A percentile compares a stretch with the other conserved stretches of the same genome.
Conservation (phyloP, 2,329 filamentous ascomycete genomes). For the Westerdykella aurantiaca region DNA sequence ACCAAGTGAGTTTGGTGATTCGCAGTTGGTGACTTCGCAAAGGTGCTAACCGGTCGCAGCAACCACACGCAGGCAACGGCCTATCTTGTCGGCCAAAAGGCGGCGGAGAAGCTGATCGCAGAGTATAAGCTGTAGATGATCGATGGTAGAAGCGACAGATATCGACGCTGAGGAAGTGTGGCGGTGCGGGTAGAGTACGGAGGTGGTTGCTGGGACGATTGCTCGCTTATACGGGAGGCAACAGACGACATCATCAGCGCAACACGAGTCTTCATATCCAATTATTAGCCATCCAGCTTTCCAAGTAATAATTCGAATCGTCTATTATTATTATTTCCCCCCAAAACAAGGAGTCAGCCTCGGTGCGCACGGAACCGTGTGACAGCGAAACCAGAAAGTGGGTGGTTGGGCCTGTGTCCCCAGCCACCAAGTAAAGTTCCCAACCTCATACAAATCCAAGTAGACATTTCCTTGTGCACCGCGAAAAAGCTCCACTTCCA, state of each 20-base stretch:
- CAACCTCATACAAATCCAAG: constrained; percentile 17
- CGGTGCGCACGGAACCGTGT: neutral
- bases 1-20: constrained; percentile 43
- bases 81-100: constrained; percentile 32
- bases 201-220: neutral
- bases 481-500: constrained; percentile 3
- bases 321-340: neutral
- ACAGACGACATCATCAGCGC: neutral
- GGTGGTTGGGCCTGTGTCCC: constrained; percentile 17
- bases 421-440: constrained; percentile 13
- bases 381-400: constrained; percentile 3
- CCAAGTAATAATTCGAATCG: neutral
- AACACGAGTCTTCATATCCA: neutral
- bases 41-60: constrained; percentile 29
- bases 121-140: constrained; percentile 20
- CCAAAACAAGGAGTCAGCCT: neutral
- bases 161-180: neutral
- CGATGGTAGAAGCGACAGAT: neutral
- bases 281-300: neutral
- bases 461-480: constrained; percentile 26
- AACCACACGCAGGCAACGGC: constrained; percentile 34
- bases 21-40: constrained; percentile 27
- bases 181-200: neutral
- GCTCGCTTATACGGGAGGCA: neutral
- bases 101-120: constrained; percentile 27